Percentiles rank a stretch among this genome's conserved stretches.
These are phyloP conservation scores for Tuctoria greenei DNA, from an alignment of 176 grass and related monocot genomes.

Conservation along the genomic window DNA sequence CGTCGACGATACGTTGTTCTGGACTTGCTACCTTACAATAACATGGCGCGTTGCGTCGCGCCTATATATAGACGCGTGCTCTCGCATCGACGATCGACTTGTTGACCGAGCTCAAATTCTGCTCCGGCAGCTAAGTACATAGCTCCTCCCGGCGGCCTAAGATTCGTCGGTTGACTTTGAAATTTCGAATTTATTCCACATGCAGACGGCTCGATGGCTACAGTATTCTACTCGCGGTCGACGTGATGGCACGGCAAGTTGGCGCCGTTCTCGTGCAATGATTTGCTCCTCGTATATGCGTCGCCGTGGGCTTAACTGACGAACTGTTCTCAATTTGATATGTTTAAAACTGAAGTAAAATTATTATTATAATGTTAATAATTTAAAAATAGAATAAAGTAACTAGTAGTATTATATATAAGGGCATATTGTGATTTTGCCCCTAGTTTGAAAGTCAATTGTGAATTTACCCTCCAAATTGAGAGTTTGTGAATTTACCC, in stretches of 20 bases:
- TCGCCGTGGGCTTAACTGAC: conserved; percentile 11
- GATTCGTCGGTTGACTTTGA: conserved; percentile 25
- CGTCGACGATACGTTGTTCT: background rate
- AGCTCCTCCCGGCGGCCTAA: background rate
- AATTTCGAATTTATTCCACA: conserved; percentile 7
- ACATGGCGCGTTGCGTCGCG: background rate
- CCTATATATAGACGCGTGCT: background rate
- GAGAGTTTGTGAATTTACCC: too few species aligned
- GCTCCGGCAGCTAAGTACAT: background rate
- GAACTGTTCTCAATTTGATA: background rate
- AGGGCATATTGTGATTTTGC: too few species aligned
- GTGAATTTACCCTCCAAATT: too few species aligned
- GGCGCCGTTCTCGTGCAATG: conserved; percentile 42
- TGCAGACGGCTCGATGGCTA: conserved; percentile 8
- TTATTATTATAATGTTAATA: too few species aligned
- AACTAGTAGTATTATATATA: background rate
- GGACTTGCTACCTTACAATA: background rate
- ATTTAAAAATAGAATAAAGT: too few species aligned
- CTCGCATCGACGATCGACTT: background rate
- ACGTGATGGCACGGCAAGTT: conserved; percentile 27
- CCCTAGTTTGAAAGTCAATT: too few species aligned
- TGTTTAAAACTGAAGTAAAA: too few species aligned
- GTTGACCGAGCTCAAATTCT: background rate
- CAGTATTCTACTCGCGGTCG: background rate
- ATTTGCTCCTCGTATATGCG: conserved; percentile 12